Evolutionary conservation across 23 red algal genomes (phyloP).

Genomic region (Gracilaria gracilis): DNA sequence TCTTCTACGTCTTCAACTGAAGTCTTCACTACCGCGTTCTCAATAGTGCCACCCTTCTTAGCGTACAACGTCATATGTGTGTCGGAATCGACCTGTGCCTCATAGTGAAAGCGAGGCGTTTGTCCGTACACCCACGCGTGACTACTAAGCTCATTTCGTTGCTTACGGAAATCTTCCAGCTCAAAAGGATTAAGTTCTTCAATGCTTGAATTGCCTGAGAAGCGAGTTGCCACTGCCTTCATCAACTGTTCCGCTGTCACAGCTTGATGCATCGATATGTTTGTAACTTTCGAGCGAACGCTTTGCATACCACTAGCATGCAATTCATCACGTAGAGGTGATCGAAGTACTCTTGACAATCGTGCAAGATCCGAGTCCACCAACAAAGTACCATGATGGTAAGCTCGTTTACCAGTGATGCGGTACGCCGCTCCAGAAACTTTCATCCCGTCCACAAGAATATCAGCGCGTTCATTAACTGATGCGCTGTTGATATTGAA

Average conservation of each 20-base stretch:
- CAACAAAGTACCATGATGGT: constrained; percentile 94
- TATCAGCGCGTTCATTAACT: constrained; percentile 76
- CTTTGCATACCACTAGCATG: constrained; percentile 55
- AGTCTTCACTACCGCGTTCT: background rate
- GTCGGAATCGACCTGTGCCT: constrained; percentile 12
- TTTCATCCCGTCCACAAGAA: constrained; percentile 75
- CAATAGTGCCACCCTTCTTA: constrained; percentile 22
- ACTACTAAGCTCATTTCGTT: constrained; percentile 52
- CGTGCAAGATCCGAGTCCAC: constrained; percentile 73
- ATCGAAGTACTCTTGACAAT: constrained; percentile 50
- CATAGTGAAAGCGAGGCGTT: constrained; percentile 62
- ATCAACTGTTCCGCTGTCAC: constrained; percentile 9
- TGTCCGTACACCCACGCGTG: constrained; percentile 76
- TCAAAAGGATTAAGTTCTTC: constrained; percentile 4
- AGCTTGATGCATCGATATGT: constrained; percentile 40
- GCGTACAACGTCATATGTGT: background rate
- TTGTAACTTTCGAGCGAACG: constrained; percentile 77
- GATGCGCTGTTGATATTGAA: constrained; percentile 42
- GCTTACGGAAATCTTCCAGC: constrained; percentile 43
- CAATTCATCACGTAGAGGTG: constrained; percentile 41
- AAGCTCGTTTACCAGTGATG: constrained; percentile 73
- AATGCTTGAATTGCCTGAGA: constrained; percentile 12
- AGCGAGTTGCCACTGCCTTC: constrained; percentile 53
- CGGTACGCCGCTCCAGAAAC: constrained; percentile 93
- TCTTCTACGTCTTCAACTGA: background rate